phyloP scores from a whole-genome alignment of 345 rosid genomes.

The Hypericum androsaemum region DNA sequence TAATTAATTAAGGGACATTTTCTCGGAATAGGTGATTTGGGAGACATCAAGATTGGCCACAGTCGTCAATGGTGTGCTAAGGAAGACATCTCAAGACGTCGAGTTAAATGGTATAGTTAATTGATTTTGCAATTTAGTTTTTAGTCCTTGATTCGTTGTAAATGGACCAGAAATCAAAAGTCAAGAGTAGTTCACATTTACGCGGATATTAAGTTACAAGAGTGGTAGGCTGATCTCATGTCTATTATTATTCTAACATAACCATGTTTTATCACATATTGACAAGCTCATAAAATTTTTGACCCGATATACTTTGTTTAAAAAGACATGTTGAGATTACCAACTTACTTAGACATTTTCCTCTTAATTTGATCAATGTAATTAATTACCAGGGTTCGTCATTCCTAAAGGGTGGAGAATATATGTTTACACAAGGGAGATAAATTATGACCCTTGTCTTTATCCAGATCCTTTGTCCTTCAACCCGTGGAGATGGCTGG shows the following conservation, averaged over 20 bases:
- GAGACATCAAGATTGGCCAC: constrained; percentile 81
- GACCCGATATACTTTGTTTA: too few relatives aligned
- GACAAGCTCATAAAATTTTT: too few relatives aligned
- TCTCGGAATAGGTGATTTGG: constrained; percentile 42
- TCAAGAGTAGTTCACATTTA: too few relatives aligned
- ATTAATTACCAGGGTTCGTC: neutral
- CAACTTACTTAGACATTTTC: neutral
- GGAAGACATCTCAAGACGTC: constrained; percentile 68
- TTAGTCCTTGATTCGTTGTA: too few relatives aligned
- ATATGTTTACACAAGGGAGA: neutral
- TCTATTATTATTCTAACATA: too few relatives aligned
- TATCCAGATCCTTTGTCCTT: neutral
- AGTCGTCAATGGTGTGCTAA: constrained; percentile 68
- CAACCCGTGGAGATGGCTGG: constrained; percentile 9
- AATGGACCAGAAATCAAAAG: too few relatives aligned
- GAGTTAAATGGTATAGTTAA: constrained; percentile 55
- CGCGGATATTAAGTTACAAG: too few relatives aligned
- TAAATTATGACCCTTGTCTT: neutral
- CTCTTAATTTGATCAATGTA: neutral
- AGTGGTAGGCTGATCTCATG: too few relatives aligned
- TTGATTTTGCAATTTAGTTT: neutral
- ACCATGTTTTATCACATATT: too few relatives aligned
- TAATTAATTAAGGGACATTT: constrained; percentile 1
- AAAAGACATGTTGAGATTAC: neutral
- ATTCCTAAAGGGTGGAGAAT: neutral